Percentiles rank a stretch among this genome's conserved stretches.
These are phyloP conservation scores for Cylindrotheca closterium DNA, from an alignment of 108 stramenopile genomes.

Conservation along the genomic window DNA sequence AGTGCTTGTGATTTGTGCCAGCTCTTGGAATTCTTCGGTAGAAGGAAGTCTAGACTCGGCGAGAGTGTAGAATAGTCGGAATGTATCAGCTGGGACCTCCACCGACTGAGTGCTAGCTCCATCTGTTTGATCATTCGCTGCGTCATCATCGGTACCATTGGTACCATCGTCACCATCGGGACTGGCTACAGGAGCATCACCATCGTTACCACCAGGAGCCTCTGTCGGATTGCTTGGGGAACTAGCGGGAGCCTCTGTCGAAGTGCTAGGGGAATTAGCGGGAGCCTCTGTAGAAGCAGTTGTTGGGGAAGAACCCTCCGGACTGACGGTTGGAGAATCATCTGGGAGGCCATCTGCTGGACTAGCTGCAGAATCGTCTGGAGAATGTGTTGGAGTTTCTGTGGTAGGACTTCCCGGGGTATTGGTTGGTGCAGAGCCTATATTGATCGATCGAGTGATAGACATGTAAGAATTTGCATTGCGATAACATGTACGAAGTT, in stretches of 20 bases:
- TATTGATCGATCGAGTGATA: too few relatives aligned
- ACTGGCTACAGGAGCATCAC: too few relatives aligned
- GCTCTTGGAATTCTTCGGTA: slow-evolving; percentile 15
- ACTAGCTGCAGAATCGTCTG: too few relatives aligned
- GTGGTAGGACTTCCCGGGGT: too few relatives aligned
- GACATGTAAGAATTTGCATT: too few relatives aligned
- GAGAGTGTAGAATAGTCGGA: not conserved
- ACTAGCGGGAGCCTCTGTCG: not conserved
- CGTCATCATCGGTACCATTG: not conserved
- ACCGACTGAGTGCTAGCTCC: not conserved
- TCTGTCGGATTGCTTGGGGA: not conserved
- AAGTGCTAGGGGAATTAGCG: not conserved
- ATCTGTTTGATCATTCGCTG: not conserved
- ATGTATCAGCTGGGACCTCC: not conserved
- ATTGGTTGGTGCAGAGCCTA: too few relatives aligned
- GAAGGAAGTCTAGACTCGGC: not conserved
- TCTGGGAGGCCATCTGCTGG: too few relatives aligned
- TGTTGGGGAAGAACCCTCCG: too few relatives aligned
- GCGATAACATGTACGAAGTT: too few relatives aligned
- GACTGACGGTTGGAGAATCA: too few relatives aligned
- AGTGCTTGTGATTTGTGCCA: slow-evolving; percentile 19
- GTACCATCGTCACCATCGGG: too few relatives aligned
- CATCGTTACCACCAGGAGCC: not conserved
- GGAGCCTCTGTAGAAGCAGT: not conserved
- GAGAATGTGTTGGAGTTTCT: too few relatives aligned